Base-by-base conservation (phyloP, 352 stramenopile genomes). In the Globisporangium radiosum region DNA sequence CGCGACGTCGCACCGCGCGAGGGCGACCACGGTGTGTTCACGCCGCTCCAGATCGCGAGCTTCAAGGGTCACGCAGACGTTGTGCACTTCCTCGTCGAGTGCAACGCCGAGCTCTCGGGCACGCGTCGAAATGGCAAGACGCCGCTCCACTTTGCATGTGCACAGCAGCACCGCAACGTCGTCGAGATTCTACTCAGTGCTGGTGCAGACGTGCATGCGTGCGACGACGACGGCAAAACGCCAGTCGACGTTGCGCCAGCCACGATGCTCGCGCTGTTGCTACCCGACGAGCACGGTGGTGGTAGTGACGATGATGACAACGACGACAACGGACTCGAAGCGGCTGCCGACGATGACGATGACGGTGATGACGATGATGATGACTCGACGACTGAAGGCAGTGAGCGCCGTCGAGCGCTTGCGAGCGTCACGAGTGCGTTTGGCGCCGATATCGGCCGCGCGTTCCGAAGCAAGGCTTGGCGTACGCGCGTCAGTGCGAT, bases 21-120 rank as follows among this genome's bases (percentile, higher is more conserved):
- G 11, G 79, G 65, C 14, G 81, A 93, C 57, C 62, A 80, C 3
- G 77, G 76, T 0, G 87, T 88, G 33, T 94, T 92, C 63, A 90
- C 84, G 19, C 81, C 84, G 11, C 58, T 94, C 36, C 81, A 94
- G 60, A 90, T 90, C 42, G 81, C 84, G 8, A 78, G 76, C 53
- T 91, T 91, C 66, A 79, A 80, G 38, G 84, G 84, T 25, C 76
- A 90, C 57, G 73, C 85, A 55, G 72, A 68, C 7, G 61, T 92
- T 15, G 76, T 84, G 15, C 88, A 84, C 36, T 94, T 94, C 63
- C 60, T 92, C 2, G 78, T 91, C 8, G 85, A 94, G 51, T 94
- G 81, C 69, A 94, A 94, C 44, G 85, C 85, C 0, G 78, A 89
- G 37, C 53, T 94, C 6, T 77, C 72, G 0, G 85, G 81, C 4